Conservation (phyloP, 352 stramenopile species). For the Phytophthora sansomeana region DNA sequence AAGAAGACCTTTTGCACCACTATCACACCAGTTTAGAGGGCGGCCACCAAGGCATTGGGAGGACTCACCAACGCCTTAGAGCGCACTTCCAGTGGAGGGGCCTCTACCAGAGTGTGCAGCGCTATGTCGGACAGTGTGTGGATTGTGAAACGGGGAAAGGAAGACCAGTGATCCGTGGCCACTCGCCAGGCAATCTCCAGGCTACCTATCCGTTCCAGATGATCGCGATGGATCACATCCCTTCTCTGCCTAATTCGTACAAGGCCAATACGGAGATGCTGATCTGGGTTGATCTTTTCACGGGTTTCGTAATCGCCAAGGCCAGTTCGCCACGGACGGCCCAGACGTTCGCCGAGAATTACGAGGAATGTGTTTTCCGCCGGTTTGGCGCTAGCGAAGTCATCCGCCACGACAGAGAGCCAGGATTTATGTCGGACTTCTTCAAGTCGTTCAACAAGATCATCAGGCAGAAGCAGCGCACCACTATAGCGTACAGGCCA, state of each 20-base stretch:
- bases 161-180: too few relatives aligned
- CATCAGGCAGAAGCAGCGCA: neutral
- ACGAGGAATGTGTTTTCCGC: constrained; percentile 5
- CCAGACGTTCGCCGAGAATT: constrained; percentile 3
- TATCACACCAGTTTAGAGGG: constrained; percentile 3
- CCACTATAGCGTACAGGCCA: constrained; percentile 5
- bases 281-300: constrained; percentile 8
- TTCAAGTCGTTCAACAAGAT: constrained; percentile 8
- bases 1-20: neutral
- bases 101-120: constrained; percentile 5
- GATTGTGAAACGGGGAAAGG: constrained; percentile 14
- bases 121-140: constrained; percentile 4
- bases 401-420: too few relatives aligned
- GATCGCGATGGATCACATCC: too few relatives aligned
- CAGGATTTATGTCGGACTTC: too few relatives aligned
- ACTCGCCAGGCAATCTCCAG: too few relatives aligned
- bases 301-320: constrained; percentile 4
- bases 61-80: neutral
- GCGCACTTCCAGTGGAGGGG: constrained; percentile 9
- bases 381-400: constrained; percentile 12
- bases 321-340: neutral
- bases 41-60: constrained; percentile 7
- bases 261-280: too few relatives aligned
- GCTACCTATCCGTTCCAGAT: too few relatives aligned
- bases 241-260: too few relatives aligned